Evolutionary conservation across 2,329 filamentous ascomycete genomes (phyloP).

Genomic region (Microcyclospora tardicrescens): DNA sequence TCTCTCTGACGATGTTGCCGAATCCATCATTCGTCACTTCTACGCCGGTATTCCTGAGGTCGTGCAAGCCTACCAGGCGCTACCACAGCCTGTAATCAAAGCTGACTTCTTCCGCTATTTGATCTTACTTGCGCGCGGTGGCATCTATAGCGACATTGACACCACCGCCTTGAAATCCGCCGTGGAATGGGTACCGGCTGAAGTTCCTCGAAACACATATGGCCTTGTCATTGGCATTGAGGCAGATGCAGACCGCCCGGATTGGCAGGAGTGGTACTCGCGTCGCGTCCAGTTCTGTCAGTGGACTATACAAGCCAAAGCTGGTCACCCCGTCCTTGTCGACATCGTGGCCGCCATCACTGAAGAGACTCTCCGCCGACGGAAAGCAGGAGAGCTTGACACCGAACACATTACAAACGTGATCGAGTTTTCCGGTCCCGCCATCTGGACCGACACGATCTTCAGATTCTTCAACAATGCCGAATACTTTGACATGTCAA

Average conservation of each 20-base stretch:
- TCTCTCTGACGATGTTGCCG: conserved; percentile 78
- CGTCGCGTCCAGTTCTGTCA: conserved; percentile 96
- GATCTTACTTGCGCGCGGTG: conserved; percentile 61
- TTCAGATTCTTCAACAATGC: conserved; percentile 91
- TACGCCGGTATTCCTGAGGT: conserved; percentile 55
- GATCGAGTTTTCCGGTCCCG: conserved; percentile 89
- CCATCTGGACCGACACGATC: conserved; percentile 82
- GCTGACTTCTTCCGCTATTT: conserved; percentile 57
- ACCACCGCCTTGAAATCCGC: conserved; percentile 74
- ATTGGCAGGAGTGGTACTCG: conserved; percentile 95
- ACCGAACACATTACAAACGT: conserved; percentile 52
- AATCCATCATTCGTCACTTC: conserved; percentile 69
- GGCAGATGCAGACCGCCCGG: conserved; percentile 80
- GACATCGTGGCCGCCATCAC: conserved; percentile 82
- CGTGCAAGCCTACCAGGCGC: conserved; percentile 36
- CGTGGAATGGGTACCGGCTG: conserved; percentile 70
- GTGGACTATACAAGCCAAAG: conserved; percentile 95
- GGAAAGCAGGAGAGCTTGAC: conserved; percentile 52
- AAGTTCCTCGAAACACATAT: conserved; percentile 62
- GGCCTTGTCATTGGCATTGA: conserved; percentile 91
- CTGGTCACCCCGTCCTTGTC: conserved; percentile 80
- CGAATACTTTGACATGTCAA: conserved; percentile 70
- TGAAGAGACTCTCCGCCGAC: conserved; percentile 61
- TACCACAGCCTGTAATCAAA: conserved; percentile 42
- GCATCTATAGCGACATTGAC: conserved; percentile 74